Evolutionary conservation across 768 basidiomycete species (phyloP).

Genomic region (Coprinopsis strossmayeri): DNA sequence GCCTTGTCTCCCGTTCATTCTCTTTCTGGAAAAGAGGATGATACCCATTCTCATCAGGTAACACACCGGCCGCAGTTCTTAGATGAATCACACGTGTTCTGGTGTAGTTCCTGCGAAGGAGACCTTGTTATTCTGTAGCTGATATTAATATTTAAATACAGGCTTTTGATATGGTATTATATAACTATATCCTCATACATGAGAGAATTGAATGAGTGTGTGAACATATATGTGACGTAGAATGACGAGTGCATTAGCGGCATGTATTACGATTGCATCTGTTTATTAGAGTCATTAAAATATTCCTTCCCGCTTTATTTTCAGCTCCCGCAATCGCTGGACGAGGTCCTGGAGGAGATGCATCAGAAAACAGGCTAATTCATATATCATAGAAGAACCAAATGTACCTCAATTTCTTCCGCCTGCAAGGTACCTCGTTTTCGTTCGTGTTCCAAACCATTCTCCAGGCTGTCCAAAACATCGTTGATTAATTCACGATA

Average conservation of each 20-base stretch:
- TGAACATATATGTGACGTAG: neutral
- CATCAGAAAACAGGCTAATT: constrained; percentile 4
- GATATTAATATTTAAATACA: neutral
- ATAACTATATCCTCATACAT: neutral
- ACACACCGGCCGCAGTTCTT: constrained; percentile 63
- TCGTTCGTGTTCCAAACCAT: constrained; percentile 62
- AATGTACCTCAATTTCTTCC: constrained; percentile 69
- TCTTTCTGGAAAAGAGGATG: constrained; percentile 15
- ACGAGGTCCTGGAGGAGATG: constrained; percentile 41
- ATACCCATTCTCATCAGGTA: constrained; percentile 18
- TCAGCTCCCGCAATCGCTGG: constrained; percentile 47
- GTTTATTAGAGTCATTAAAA: neutral
- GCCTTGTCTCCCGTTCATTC: constrained; percentile 51
- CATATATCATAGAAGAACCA: constrained; percentile 18
- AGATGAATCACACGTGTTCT: constrained; percentile 86
- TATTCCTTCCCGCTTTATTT: constrained; percentile 38
- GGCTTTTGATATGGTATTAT: neutral
- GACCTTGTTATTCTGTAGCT: constrained; percentile 70
- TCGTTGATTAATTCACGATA: constrained; percentile 74
- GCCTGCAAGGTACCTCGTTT: constrained; percentile 55
- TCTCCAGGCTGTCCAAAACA: constrained; percentile 77
- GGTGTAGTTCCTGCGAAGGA: constrained; percentile 79
- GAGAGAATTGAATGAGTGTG: neutral
- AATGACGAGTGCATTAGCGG: no score
- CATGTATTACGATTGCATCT: no score